Evolutionary conservation across 2,329 filamentous ascomycete genomes (phyloP), one percentile per base, ranked within the genome.

Genomic region (Penicillium hordei): DNA sequence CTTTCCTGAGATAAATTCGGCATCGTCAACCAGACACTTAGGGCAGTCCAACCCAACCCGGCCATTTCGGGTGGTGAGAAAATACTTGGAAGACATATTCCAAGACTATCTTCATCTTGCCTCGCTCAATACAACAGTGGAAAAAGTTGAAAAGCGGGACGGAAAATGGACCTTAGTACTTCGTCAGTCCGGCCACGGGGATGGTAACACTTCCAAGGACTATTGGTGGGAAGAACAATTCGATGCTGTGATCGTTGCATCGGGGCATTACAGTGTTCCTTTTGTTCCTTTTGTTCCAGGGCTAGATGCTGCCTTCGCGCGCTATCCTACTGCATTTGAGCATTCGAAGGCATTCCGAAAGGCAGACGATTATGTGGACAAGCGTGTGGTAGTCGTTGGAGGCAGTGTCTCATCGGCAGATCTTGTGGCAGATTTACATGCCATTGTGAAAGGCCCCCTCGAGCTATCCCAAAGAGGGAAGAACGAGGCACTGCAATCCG

Each of bases 161-260:
- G 42, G 57, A 1, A 62, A 70, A 59, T 75, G 73, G 73, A 59
- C 60, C 2, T 51, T 76, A 0, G 71, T 69, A 0, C 61, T 75
- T 12, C 66, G 72, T 2, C 61, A 63, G 29, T 53, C 51, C 1
- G 61, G 57, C 1, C 59, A 63, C n/a, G 43, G 55, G 2, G 52
- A 51, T 17, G 48, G 57, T 8, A 55, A 40, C n/a, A 54, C 40
- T n/a, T 48, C 29, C 1, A 60, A 52, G 10, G 68, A 75, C 48
- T 66, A 70, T 61, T 76, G 74, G 75, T 75, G 73, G 76, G 59
- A 68, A 23, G 72, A 79, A 59, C 61, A 58, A 0, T 79, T 78
- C 23, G 76, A 80, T 60, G 77, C 76, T 0, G 53, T 79, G 0
- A 65, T 79, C 15, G 74, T 78, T 34, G 77, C 78, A 0, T 73